Base-by-base conservation (phyloP, 192 early-diverging fungal genomes). In the Gonapodya sp. region DNA sequence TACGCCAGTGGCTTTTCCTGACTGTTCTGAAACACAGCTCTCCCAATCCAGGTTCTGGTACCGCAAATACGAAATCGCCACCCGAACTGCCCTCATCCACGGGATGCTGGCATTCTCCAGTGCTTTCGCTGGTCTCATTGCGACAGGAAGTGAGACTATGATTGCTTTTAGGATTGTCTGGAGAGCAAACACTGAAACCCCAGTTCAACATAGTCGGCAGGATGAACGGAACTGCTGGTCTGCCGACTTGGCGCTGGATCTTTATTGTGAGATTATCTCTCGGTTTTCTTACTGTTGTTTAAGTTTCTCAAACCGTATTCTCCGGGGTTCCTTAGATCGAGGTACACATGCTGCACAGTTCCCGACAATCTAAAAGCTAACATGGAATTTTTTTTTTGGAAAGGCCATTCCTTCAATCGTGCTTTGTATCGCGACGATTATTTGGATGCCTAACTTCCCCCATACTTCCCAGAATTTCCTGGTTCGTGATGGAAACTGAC, bases 1-100 rank as follows among this genome's bases (percentile, higher is more conserved):
- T 64, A 24, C 46, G 46, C 46, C 46, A 24, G 24, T 24, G 24
- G 8, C 24, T 64, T 64, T 16, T 24, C 24, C 8, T 24, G 8
- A 24, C 8, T 24, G 46, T 64, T 64, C 46, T 64, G 24, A 64
- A 64, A 64, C 24, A 64, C 46, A 8, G 8, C 24, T 64, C 24
- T 64, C 46, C 8, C 8, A 8, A 64, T 64, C 8, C 46, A 64
- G 46, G 8, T 64, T 64, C 46, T 64, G 46, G 46, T 64, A 64
- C 46, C 46, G 46, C 46, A 64, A 64, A 64, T 64, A 64, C 46
- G 46, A 64, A 64, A 64, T 64, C 46, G 46, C 46, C 8, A 64
- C 46, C 46, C 46, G 46, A 16, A 64, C 46, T 16, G 46, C 46
- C 46, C 46, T 64, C 46, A 64, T 64, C 46, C 46, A 64, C 46